phyloP scores from a whole-genome alignment of 495 filamentous ascomycete species.

The Xylaria palmicola region DNA sequence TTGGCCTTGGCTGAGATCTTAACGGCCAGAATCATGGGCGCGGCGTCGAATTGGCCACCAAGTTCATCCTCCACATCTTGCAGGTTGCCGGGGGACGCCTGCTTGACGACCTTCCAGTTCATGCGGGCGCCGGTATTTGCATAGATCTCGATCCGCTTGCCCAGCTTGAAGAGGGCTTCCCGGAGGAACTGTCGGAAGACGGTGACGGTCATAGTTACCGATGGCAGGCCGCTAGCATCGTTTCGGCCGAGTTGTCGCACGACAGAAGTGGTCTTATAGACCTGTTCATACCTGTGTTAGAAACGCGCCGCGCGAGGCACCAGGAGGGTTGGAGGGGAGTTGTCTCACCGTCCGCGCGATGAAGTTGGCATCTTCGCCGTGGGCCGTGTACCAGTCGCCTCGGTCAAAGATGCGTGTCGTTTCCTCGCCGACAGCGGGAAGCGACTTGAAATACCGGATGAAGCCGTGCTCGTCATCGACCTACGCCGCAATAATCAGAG shows the following conservation, averaged over 20 bases:
- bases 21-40: constrained; percentile 91
- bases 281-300: constrained; percentile 43
- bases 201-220: constrained; percentile 89
- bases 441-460: constrained; percentile 86
- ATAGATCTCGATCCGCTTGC: constrained; percentile 91
- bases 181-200: constrained; percentile 95
- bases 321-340: constrained; percentile 15
- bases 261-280: constrained; percentile 97
- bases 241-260: constrained; percentile 82
- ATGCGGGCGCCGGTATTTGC: constrained; percentile 68
- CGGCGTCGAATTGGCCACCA: constrained; percentile 79
- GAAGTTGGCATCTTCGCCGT: constrained; percentile 89
- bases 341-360: constrained; percentile 73
- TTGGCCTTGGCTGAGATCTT: constrained; percentile 85
- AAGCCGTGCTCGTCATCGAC: constrained; percentile 96
- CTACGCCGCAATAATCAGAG: constrained; percentile 39
- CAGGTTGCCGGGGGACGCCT: constrained; percentile 91
- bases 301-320: background rate
- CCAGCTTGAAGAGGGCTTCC: constrained; percentile 86
- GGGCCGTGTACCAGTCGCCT: constrained; percentile 92
- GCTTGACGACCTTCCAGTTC: constrained; percentile 88
- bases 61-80: constrained; percentile 98
- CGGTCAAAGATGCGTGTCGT: constrained; percentile 89
- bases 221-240: constrained; percentile 78
- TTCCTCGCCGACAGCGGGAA: constrained; percentile 66